Evolutionary conservation across 2,329 filamentous ascomycete species (phyloP), one percentile per base, ranked within the genome.

Genomic region (Pseudodiploospora longispora): DNA sequence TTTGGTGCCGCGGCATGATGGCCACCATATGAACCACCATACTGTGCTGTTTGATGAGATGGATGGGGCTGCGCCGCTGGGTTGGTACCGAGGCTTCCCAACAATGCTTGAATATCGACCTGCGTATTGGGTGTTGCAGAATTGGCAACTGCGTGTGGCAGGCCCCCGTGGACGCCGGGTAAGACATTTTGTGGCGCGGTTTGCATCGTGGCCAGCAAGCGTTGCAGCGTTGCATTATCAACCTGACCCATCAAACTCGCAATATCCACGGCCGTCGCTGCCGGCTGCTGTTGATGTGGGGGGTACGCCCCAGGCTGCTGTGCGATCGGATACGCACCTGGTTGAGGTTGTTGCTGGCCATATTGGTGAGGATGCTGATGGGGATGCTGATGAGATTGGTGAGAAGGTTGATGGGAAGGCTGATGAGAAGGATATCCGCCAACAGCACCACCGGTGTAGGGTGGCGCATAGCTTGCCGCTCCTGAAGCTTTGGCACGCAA

Each of bases 221-320:
- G 82, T 55, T 88, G 85, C n/a, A 91, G 67, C 5, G 81, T 78
- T 34, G 75, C 72, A 32, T 79, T 78, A 52, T 90, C 85, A 29
- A 90, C 70, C 32, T 78, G 78, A 10, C 80, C 74, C 50, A 89
- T 79, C 35, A 87, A 64, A 44, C 71, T 80, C 10, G 78, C 78
- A 39, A 87, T 67, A 48, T 83, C 83, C 1, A 63, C 52, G 63
- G 60, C 38, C 54, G 61, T 41, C 55, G 56, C 44, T 46, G 56
- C 41, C 44, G 56, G 50, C 48, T 62, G 56, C 42, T 59, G 58
- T 35, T 62, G 62, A 52, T 59, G 60, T n/a, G 50, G 49, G 35
- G 60, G 49, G 40, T 69, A 70, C 19, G 56, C 52, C n/a, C 47
- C 50, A 10, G 58, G 52, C 35, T 55, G 54, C 27, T 58, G 60